Conservation (phyloP, 495 filamentous ascomycete species). For the Aspergillus sclerotiicarbonarius region DNA sequence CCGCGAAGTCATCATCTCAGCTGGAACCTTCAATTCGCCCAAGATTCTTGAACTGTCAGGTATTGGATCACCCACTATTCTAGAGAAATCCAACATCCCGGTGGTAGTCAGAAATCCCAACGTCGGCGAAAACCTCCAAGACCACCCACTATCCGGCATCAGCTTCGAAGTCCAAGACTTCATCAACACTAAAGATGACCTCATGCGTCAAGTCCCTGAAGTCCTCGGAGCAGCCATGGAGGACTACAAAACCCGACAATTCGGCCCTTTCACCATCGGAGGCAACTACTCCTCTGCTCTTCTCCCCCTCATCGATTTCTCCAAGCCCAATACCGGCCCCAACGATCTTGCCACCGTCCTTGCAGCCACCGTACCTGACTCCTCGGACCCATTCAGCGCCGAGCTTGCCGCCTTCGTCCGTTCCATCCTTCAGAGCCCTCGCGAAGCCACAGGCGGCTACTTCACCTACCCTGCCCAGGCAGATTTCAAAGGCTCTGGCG, state of each 20-base stretch:
- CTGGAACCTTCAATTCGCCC: slow-evolving; percentile 54
- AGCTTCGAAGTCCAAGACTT: background rate
- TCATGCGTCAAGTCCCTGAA: slow-evolving; percentile 1
- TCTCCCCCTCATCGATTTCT: slow-evolving; percentile 16
- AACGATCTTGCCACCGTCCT: no score
- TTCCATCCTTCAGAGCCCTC: no score
- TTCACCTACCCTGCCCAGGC: no score
- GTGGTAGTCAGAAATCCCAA: slow-evolving; percentile 43
- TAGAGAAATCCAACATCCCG: slow-evolving; percentile 41
- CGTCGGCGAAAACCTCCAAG: slow-evolving; percentile 58
- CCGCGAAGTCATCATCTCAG: slow-evolving; percentile 54
- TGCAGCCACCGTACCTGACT: no score
- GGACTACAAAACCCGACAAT: background rate
- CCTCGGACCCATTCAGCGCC: no score
- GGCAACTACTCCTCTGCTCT: slow-evolving; percentile 20
- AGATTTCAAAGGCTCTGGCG: no score
- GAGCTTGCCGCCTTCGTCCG: no score
- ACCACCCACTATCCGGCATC: slow-evolving; percentile 32
- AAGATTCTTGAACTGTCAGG: slow-evolving; percentile 55
- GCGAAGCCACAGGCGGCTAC: no score
- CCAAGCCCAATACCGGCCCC: background rate
- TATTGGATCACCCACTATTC: slow-evolving; percentile 39
- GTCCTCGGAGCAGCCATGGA: background rate
- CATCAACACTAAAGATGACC: background rate
- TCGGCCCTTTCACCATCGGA: slow-evolving; percentile 14